Evolutionary conservation across 345 rosid genomes (phyloP), one percentile per base, ranked within the genome.

Genomic region (Acer saccharum): DNA sequence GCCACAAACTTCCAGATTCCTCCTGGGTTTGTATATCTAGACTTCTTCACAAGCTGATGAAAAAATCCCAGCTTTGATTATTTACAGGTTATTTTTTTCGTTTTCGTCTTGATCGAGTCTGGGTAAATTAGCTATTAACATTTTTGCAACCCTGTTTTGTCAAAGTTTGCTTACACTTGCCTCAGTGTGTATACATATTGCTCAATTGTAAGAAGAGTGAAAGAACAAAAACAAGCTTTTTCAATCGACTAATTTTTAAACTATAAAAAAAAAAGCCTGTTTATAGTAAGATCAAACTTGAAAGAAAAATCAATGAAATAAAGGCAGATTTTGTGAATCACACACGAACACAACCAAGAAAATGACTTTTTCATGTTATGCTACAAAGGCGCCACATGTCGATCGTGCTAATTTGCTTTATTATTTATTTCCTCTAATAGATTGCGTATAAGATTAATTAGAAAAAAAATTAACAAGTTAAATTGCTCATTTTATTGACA

Each of bases 21-120:
- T 84, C 23, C 57, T 94, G 95, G 97, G 72, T 88, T 82, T 77
- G 76, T 80, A 44, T 92, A 32, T 94, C 98, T 62, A 85, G 85
- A 83, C 67, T 90, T 32, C 87, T 92, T 54, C 98, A 87, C 73
- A 65, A 76, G 76, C 23, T 77, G 69, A 81, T 29, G 4, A 80
- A 73, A 20, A 67, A 10, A 21, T 9, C 12, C 67, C 25, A 18
- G 46, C 21, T 64, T 70, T 46, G 41, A 58, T 10, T 11, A 14
- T 55, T 44, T 73, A 21, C 25, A 41, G 65, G 50, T 7, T 46
- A 23, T 8, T 14, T 27, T 23, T 61, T 58, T 7, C 46, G 2
- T 9, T 43, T 43, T 43, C 46, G 10, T 54, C 13, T 54, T 17
- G 23, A 57, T 43, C 2, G 46, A 43, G 46, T 43, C 46, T 7